phyloP scores from a whole-genome alignment of 495 filamentous ascomycete genomes.

The Mycothermus thermophilus region DNA sequence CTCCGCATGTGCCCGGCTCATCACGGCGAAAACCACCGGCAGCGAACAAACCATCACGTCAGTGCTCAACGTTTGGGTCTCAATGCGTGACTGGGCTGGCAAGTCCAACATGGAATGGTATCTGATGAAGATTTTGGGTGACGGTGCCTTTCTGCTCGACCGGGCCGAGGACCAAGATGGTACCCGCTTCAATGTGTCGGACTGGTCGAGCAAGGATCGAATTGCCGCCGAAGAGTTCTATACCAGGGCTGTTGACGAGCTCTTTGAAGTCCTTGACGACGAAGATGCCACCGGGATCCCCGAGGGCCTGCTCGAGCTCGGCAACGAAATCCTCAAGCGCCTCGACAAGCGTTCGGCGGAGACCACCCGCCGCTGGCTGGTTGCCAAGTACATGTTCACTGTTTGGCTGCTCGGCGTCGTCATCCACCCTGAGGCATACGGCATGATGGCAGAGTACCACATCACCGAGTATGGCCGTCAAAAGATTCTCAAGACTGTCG shows the following conservation, averaged over 20 bases:
- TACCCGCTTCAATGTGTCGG: slow-evolving; percentile 50
- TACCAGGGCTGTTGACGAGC: slow-evolving; percentile 57
- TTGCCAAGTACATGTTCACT: slow-evolving; percentile 84
- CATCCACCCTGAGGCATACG: slow-evolving; percentile 79
- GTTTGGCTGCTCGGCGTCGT: slow-evolving; percentile 73
- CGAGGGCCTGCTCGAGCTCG: slow-evolving; percentile 65
- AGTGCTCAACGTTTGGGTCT: slow-evolving; percentile 72
- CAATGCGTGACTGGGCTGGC: slow-evolving; percentile 77
- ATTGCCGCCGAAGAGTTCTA: slow-evolving; percentile 85
- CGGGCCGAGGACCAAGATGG: slow-evolving; percentile 54
- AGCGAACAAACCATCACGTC: slow-evolving; percentile 52
- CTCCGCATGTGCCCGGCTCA: slow-evolving; percentile 68
- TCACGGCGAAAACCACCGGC: slow-evolving; percentile 35
- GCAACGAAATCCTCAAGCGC: slow-evolving; percentile 66
- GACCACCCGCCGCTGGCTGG: slow-evolving; percentile 61
- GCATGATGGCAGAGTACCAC: slow-evolving; percentile 80
- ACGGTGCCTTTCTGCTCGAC: slow-evolving; percentile 81
- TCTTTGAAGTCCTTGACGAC: slow-evolving; percentile 80
- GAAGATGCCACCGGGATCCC: slow-evolving; percentile 71
- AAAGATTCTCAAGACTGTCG: slow-evolving; percentile 75
- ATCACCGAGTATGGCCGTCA: slow-evolving; percentile 81
- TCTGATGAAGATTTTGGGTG: slow-evolving; percentile 83
- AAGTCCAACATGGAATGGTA: slow-evolving; percentile 82
- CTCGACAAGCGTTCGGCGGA: slow-evolving; percentile 58
- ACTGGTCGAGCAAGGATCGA: slow-evolving; percentile 50